Evolutionary conservation across 2,329 filamentous ascomycete species (phyloP), one percentile per base, ranked within the genome.

Genomic region (Rhytidhysteron rufulum): DNA sequence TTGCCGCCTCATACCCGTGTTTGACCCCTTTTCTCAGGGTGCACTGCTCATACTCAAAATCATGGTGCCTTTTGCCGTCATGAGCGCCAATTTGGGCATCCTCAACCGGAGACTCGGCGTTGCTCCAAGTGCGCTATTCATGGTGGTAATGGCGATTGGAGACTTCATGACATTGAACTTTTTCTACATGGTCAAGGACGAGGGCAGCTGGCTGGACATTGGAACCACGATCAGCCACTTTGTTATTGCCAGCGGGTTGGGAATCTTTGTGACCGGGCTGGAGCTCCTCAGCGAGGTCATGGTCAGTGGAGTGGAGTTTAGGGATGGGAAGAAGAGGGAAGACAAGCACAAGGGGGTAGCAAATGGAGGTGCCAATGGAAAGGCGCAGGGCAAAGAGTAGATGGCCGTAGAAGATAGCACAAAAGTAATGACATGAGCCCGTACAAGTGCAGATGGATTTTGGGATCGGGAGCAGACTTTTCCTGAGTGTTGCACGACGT

Each of bases 181-280:
- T 72, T 98, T 98, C 69, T 98, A 88, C 82, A 88, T 95, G 55
- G 93, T 98, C 33, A 86, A 86, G 57, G 93, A 98, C 54, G 93
- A 98, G 62, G 93, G 93, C 0, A 93, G 86, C 17, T 98, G 93
- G 93, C 70, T 98, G 44, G 93, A 98, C 62, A 98, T 98, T 60
- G 93, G 93, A 22, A 95, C 88, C 20, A 96, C 88, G 3, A 98
- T 98, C 51, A 95, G 82, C 57, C 90, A 97, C 63, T 98, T 97
- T 66, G 82, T 83, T 45, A 97, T 98, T 68, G 91, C 89, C 15
- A 96, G 88, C 65, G 65, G 88, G 53, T 61, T 97, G 32, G 93
- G 89, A 52, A 83, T 95, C 7, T 98, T 98, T 69, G 89, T 98
- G 31, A 88, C 89, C 0, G 82, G 78, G 11, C 69, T 98, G 33